phyloP scores from a whole-genome alignment of 768 basidiomycete genomes.

The Hydnomerulius pinastri region DNA sequence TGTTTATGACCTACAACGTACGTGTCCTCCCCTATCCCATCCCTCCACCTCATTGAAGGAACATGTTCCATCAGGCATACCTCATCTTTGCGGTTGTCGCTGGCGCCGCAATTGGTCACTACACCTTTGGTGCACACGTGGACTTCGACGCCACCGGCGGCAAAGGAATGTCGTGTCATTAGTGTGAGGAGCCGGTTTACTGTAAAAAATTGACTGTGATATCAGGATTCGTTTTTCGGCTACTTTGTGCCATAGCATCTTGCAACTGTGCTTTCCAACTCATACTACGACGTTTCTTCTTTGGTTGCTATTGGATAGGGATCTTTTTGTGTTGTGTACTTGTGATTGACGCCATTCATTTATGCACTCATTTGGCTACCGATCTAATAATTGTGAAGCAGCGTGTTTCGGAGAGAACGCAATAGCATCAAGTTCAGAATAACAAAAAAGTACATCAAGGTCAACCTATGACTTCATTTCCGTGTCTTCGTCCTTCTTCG shows the following conservation, averaged over 20 bases:
- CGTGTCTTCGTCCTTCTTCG: conserved; percentile 83
- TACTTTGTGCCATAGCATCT: background rate
- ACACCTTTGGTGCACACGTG: conserved; percentile 66
- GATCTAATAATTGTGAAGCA: too few relatives aligned
- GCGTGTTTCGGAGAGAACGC: background rate
- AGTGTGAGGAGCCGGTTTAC: conserved; percentile 13
- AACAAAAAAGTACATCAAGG: conserved; percentile 8
- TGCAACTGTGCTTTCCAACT: background rate
- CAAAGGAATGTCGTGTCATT: conserved; percentile 85
- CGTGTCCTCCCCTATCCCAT: conserved; percentile 29
- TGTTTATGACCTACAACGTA: conserved; percentile 97
- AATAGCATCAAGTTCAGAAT: background rate
- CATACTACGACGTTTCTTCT: too few relatives aligned
- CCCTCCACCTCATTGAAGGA: background rate
- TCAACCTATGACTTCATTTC: conserved; percentile 63
- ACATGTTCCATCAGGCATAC: conserved; percentile 59
- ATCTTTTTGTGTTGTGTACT: background rate
- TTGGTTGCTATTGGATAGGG: background rate
- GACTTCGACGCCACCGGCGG: conserved; percentile 50
- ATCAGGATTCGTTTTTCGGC: background rate
- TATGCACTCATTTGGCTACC: background rate
- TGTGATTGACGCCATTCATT: background rate
- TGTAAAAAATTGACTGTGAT: background rate
- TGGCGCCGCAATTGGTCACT: conserved; percentile 85
- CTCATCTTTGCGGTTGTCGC: conserved; percentile 80